These are phyloP conservation scores for Vitis hybrid DNA, from an alignment of 177 flowering plant species.

Conservation along the genomic window DNA sequence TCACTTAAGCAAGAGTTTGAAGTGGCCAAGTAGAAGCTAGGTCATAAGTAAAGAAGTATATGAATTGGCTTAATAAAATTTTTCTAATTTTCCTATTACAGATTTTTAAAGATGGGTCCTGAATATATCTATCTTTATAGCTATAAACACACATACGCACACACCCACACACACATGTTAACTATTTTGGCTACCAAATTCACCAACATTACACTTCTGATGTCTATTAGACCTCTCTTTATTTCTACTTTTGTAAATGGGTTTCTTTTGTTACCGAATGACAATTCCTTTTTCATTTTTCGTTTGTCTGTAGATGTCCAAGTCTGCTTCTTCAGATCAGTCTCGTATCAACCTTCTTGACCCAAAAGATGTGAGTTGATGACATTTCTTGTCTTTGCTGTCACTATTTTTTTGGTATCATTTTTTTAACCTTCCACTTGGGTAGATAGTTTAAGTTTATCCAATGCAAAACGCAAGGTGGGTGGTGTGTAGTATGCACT, in stretches of 20 bases:
- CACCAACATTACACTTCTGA: too few relatives aligned
- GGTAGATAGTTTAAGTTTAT: too few relatives aligned
- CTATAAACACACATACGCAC: too few relatives aligned
- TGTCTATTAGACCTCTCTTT: too few relatives aligned
- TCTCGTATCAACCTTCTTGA: slow-evolving; percentile 96
- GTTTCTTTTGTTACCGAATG: too few relatives aligned
- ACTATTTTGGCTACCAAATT: too few relatives aligned
- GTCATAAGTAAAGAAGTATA: not conserved
- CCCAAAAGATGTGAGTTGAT: slow-evolving; percentile 78
- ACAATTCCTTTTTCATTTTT: not conserved
- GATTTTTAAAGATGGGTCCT: not conserved
- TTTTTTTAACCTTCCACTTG: not conserved
- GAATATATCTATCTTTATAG: too few relatives aligned
- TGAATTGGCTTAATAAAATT: not conserved
- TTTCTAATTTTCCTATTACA: not conserved
- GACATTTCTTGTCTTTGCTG: not conserved
- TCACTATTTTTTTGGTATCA: not conserved
- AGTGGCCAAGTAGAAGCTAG: not conserved
- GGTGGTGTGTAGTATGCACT: too few relatives aligned
- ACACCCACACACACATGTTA: too few relatives aligned
- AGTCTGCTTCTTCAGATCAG: slow-evolving; percentile 92
- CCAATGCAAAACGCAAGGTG: too few relatives aligned
- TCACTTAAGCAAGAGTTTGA: too few relatives aligned
- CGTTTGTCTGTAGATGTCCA: slow-evolving; percentile 73
- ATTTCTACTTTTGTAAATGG: too few relatives aligned